Percentiles rank a stretch among this genome's conserved stretches.
These are phyloP conservation scores for Erucastrum elatum DNA, from an alignment of 345 rosid species.

Conservation along the genomic window DNA sequence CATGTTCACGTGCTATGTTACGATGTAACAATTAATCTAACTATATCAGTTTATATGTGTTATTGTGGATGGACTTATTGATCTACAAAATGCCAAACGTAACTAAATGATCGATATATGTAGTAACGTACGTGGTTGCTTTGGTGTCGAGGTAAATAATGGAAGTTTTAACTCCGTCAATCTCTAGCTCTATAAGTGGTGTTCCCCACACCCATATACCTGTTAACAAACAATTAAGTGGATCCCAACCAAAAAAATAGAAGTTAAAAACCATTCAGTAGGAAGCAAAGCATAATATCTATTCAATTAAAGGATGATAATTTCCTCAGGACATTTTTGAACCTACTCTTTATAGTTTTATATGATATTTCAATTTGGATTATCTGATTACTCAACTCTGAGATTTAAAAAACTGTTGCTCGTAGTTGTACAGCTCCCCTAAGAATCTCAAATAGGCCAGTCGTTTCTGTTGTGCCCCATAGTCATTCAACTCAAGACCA, in stretches of 20 bases:
- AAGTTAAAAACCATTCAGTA: not conserved
- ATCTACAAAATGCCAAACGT: not conserved
- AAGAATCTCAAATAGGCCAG: constrained; percentile 94
- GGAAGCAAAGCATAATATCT: not conserved
- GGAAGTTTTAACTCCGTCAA: constrained; percentile 78
- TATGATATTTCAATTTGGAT: no score
- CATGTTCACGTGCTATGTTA: not conserved
- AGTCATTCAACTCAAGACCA: constrained; percentile 92
- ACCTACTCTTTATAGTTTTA: not conserved
- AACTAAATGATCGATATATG: not conserved
- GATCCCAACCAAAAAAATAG: not conserved
- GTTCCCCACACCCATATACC: constrained; percentile 99
- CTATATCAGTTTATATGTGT: not conserved
- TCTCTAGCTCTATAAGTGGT: constrained; percentile 64
- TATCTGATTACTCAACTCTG: no score
- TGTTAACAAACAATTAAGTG: constrained; percentile 32
- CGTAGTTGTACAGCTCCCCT: constrained; percentile 98
- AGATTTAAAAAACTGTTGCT: constrained; percentile 38
- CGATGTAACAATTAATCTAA: not conserved
- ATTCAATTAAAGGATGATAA: not conserved
- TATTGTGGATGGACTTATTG: not conserved
- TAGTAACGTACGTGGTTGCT: constrained; percentile 29
- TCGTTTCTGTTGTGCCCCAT: constrained; percentile 97
- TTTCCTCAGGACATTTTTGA: not conserved
- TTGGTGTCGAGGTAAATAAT: constrained; percentile 95